phyloP scores from a whole-genome alignment of 768 basidiomycete genomes.

The Lenzites betulinus region DNA sequence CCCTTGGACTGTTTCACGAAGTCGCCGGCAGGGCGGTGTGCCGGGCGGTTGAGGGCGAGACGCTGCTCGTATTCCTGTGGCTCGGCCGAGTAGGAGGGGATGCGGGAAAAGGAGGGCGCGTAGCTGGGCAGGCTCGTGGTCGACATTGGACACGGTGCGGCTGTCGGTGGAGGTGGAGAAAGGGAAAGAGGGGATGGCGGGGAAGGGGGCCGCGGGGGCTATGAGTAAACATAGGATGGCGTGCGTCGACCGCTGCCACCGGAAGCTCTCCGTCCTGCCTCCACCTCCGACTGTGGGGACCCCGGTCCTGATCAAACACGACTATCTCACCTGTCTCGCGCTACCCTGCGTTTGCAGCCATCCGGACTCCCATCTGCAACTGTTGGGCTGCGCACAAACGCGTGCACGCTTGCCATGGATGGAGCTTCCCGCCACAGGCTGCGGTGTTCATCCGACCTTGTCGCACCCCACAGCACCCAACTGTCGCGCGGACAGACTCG shows the following conservation, averaged over 20 bases:
- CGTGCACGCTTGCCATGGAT: too few relatives aligned
- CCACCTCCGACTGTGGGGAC: constrained; percentile 11
- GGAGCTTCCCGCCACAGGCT: too few relatives aligned
- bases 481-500: too few relatives aligned
- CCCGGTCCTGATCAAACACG: constrained; percentile 14
- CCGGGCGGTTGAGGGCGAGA: constrained; percentile 42
- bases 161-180: neutral
- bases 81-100: constrained; percentile 55
- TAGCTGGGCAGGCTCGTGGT: constrained; percentile 57
- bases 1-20: constrained; percentile 63
- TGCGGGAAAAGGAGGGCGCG: constrained; percentile 39
- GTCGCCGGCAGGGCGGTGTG: constrained; percentile 43
- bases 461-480: too few relatives aligned
- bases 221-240: constrained; percentile 21
- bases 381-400: neutral
- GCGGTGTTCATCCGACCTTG: too few relatives aligned
- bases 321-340: neutral
- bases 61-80: constrained; percentile 56
- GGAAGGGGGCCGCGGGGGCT: constrained; percentile 4
- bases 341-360: constrained; percentile 11
- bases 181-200: neutral
- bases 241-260: constrained; percentile 19
- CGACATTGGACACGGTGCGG: constrained; percentile 48
- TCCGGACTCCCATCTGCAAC: neutral
- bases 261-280: neutral